Evolutionary conservation across 306 rosid genomes (phyloP), one percentile per base, ranked within the genome.

Genomic region (Hippophae rhamnoides): DNA sequence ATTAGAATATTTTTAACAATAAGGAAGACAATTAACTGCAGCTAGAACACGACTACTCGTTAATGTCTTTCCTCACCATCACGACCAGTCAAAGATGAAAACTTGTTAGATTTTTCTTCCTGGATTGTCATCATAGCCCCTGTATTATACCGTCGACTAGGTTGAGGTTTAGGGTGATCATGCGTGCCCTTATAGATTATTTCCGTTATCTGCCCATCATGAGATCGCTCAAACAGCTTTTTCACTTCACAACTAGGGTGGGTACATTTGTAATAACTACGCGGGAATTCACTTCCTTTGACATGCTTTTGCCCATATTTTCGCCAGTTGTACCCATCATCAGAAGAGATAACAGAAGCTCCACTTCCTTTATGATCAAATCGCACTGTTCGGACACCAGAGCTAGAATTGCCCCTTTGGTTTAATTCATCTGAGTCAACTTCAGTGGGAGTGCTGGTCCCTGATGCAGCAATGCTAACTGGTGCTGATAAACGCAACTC

Each of bases 181-280:
- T 92, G 99, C 54, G 82, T 80, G 60, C 99, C 99, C 74, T 88
- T 92, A 81, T 92, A 92, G 74, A 92, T 70, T 65, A 92, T 88
- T 84, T 92, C 99, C 12, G 86, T 82, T 72, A 92, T 88, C 71
- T 85, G 99, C 57, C 99, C 99, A 23, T 92, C 96, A 68, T 85
- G 84, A 64, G 93, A 80, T 59, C 96, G 93, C 80, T 92, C 96
- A 57, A 92, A 92, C 31, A 92, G 83, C 69, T 92, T 92, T 71
- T 92, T 92, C 79, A 92, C 99, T 82, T 92, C 99, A 77, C 99
- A 92, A 74, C 81, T 83, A 40, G 99, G 98, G 72, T 92, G 93
- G 12, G 96, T 92, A 56, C 98, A 92, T 73, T 92, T 92, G 82
- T 92, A 92, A 77, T 92, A 92, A 81, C 98, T 92, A 70, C 98